These are phyloP conservation scores for Aureobasidium mangrovei DNA, from an alignment of 2,329 filamentous ascomycete species.

Conservation along the genomic window DNA sequence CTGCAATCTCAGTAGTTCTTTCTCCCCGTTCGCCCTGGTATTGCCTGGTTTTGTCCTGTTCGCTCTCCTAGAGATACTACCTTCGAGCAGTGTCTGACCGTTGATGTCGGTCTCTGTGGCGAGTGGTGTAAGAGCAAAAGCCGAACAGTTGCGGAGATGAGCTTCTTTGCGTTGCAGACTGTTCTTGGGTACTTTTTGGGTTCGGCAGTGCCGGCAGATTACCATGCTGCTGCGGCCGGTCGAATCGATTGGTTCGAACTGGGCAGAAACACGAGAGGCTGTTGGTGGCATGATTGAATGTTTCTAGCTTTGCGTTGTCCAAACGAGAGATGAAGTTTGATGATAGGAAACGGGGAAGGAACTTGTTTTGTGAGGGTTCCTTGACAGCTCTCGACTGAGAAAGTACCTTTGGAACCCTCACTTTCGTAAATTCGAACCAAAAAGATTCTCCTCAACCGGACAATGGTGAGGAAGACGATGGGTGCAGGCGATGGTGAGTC, in stretches of 20 bases:
- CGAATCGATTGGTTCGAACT: not conserved
- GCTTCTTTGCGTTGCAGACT: conserved; percentile 2
- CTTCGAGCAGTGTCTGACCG: not conserved
- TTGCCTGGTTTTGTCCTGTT: not conserved
- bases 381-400: too few species aligned
- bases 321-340: too few species aligned
- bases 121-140: not conserved
- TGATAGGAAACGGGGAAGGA: too few species aligned
- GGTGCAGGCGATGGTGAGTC: too few species aligned
- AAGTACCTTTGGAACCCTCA: too few species aligned
- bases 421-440: too few species aligned
- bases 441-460: too few species aligned
- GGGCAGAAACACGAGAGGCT: not conserved
- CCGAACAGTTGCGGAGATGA: not conserved
- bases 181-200: not conserved
- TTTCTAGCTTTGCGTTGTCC: too few species aligned
- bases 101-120: not conserved
- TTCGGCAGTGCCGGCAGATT: not conserved
- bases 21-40: not conserved
- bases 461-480: too few species aligned
- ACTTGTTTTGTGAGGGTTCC: too few species aligned
- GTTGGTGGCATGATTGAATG: not conserved
- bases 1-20: not conserved
- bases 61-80: not conserved
- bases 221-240: not conserved